These are phyloP conservation scores for Hemerocallis citrina DNA, from an alignment of 106 monocot species.

Conservation along the genomic window DNA sequence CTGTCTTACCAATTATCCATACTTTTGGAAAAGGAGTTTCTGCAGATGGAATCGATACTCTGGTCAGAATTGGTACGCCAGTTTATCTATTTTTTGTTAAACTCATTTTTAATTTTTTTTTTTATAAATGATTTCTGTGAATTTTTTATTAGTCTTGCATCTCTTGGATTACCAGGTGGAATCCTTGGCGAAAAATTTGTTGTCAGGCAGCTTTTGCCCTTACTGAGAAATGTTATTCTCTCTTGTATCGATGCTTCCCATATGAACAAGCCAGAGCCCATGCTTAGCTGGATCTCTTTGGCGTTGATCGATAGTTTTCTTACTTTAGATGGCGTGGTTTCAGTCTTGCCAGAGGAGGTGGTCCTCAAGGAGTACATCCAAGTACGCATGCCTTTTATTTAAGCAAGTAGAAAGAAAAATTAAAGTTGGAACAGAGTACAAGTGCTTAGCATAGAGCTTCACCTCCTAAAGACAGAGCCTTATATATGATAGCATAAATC, in stretches of 20 bases:
- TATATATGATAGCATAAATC: too few species aligned
- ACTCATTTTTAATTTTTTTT: constrained; percentile 1
- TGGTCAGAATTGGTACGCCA: constrained; percentile 90
- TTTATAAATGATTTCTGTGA: neutral
- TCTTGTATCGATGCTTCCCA: constrained; percentile 53
- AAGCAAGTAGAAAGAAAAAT: too few species aligned
- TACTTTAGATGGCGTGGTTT: constrained; percentile 56
- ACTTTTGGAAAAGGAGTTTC: constrained; percentile 83
- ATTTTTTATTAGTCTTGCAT: constrained; percentile 3
- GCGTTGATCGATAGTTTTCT: constrained; percentile 66
- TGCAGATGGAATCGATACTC: constrained; percentile 78
- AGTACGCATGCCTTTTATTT: constrained; percentile 28
- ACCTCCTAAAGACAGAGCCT: too few species aligned
- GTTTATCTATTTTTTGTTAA: neutral
- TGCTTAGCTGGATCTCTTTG: constrained; percentile 77
- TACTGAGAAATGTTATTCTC: constrained; percentile 58
- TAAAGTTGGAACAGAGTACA: too few species aligned
- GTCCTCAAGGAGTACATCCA: constrained; percentile 67
- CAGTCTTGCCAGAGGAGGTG: constrained; percentile 41
- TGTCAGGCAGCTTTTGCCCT: constrained; percentile 66
- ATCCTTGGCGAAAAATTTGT: constrained; percentile 77
- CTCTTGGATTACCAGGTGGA: constrained; percentile 40
- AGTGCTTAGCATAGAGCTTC: too few species aligned
- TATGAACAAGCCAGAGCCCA: constrained; percentile 67
- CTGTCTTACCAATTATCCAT: constrained; percentile 72